Evolutionary conservation across 169 alveolate species (phyloP), one percentile per base, ranked within the genome.

Genomic region (Babesia caballi): DNA sequence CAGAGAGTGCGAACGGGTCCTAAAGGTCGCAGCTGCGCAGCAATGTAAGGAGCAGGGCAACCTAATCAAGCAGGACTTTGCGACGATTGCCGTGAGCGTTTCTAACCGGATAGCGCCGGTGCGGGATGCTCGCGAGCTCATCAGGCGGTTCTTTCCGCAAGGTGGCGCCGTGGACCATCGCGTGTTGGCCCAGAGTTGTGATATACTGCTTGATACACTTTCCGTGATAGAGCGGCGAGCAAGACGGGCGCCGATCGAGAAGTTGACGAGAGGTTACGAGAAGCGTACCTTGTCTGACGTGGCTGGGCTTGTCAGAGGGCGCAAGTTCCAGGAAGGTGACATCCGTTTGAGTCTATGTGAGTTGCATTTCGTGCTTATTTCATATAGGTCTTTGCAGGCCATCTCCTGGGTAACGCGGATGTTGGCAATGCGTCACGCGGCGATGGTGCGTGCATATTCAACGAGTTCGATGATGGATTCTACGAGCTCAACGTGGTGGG

Each of bases 1-100:
- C 46, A 63, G 28, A 36, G 60, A 38, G 12, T 35, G 61, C 11
- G 73, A 63, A 35, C 58, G 73, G 5, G 33, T 53, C n/a, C 60
- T 63, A 21, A 63, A 63, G 60, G 19, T 47, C 7, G 73, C 73
- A 19, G 73, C 50, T 11, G 50, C 50, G 11, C 73, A 63, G 58
- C 58, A 49, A 17, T 63, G 73, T 41, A 63, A 63, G 60, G 61
- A 46, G 32, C 28, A 33, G 28, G 73, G 73, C 7, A 49, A 21
- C 38, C 49, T 63, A 32, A 63, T 63, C 17, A 63, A 47, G 73
- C 61, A 63, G 19, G 73, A 63, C 38, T 63, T 63, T 19, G 73
- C 21, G 7, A n/a, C 32, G 4, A 49, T 63, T 12, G 60, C 53
- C 21, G 28, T n/a, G n/a, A 47, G 19, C n/a, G 47, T 50, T 1